Conservation (phyloP, 768 basidiomycete genomes). For the Megacollybia marginata region DNA sequence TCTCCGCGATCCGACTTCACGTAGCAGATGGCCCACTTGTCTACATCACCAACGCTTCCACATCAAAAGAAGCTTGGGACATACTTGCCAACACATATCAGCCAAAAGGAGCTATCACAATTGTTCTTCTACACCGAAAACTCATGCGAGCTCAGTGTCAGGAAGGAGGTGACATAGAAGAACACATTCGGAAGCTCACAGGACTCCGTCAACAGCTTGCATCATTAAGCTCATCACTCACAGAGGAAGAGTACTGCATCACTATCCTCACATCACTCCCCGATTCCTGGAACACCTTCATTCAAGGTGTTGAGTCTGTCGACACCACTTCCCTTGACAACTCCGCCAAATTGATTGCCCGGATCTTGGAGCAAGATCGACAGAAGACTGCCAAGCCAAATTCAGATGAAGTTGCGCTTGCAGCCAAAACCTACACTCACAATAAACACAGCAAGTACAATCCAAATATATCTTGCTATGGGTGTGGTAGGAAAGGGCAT, state of each 20-base stretch:
- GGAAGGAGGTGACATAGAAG: slow-evolving; percentile 23
- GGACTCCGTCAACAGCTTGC: slow-evolving; percentile 16
- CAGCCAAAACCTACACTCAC: slow-evolving; percentile 10
- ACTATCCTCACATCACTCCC: no score
- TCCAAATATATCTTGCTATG: slow-evolving; percentile 4
- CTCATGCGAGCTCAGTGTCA: slow-evolving; percentile 17
- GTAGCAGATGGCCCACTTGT: no score
- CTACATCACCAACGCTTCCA: slow-evolving; percentile 17
- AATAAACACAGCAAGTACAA: background rate
- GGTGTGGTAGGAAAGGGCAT: slow-evolving; percentile 7
- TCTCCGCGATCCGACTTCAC: no score
- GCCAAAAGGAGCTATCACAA: slow-evolving; percentile 19
- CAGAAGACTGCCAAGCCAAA: no score
- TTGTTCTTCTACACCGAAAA: slow-evolving; percentile 17
- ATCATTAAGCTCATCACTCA: slow-evolving; percentile 14
- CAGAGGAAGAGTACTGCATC: slow-evolving; percentile 20
- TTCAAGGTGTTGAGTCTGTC: slow-evolving; percentile 10
- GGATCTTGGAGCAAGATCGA: slow-evolving; percentile 18
- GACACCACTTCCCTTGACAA: slow-evolving; percentile 12
- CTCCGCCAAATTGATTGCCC: slow-evolving; percentile 13
- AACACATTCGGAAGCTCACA: slow-evolving; percentile 21
- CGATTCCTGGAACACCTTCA: slow-evolving; percentile 25
- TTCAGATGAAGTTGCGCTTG: no score
- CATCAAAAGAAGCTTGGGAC: slow-evolving; percentile 20
- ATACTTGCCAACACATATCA: no score